Percentiles rank a stretch among this genome's conserved stretches.
Conservation (phyloP, 176 grass and related monocot species). For the Otatea glauca region DNA sequence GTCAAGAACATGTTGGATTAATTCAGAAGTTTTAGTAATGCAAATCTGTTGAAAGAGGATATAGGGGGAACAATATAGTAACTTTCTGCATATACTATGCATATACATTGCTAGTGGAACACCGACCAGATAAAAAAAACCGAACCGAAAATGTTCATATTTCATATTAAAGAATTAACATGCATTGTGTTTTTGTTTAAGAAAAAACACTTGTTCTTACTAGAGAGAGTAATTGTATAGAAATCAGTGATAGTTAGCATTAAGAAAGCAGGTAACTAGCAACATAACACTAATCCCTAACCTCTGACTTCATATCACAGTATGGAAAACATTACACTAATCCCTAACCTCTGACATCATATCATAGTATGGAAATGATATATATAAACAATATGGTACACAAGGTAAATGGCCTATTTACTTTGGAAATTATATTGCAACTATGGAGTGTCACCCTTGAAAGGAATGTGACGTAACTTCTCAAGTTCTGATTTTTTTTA, state of each 20-base stretch:
- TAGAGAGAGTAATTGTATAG: not conserved
- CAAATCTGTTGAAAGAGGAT: not conserved
- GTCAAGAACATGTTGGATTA: not conserved
- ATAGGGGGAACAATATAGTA: not conserved
- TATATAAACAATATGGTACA: not conserved
- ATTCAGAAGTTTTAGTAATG: not conserved
- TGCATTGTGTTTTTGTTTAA: not conserved
- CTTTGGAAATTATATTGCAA: not conserved
- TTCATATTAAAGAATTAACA: conserved; percentile 1
- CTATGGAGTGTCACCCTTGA: not conserved
- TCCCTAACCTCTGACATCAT: no score
- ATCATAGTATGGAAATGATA: no score
- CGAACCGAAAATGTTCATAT: not conserved
- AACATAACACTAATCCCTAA: not conserved
- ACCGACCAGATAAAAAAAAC: not conserved
- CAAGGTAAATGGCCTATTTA: not conserved
- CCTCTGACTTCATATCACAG: not conserved
- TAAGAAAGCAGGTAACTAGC: not conserved
- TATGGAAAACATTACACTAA: no score
- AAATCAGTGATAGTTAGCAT: not conserved
- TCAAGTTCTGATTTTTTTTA: not conserved
- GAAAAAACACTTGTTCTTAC: not conserved
- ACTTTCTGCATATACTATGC: not conserved
- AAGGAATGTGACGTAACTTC: not conserved
- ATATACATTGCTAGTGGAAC: not conserved